A percentile compares a stretch with the other conserved stretches of the same genome.
Conservation (phyloP, 176 grass and related monocot genomes). For the Phoenix roebelenii region DNA sequence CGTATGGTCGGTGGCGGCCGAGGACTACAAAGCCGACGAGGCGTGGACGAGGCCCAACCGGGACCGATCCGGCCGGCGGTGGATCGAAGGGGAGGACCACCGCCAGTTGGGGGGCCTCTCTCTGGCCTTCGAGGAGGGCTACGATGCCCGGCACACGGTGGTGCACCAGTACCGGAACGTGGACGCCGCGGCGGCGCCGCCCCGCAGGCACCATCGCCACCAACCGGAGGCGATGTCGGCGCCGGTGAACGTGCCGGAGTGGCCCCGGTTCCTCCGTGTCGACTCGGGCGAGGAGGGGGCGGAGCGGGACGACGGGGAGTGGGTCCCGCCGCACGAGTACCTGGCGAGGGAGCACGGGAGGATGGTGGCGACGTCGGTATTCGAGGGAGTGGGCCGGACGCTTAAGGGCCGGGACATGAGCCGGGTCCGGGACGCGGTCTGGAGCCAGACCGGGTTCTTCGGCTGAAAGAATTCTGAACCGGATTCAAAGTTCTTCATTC, state of each 20-base stretch:
- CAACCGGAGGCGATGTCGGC: slow-evolving; percentile 42
- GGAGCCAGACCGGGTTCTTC: slow-evolving; percentile 81
- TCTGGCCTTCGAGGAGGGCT: neutral
- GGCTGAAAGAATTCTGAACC: slow-evolving; percentile 1
- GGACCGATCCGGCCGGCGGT: neutral
- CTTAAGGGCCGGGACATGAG: slow-evolving; percentile 85
- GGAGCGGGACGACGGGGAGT: neutral
- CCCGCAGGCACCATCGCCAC: neutral
- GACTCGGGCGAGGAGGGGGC: slow-evolving; percentile 12
- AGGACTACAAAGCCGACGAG: neutral
- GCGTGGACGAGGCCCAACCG: neutral
- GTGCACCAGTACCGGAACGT: slow-evolving; percentile 1
- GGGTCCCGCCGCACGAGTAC: slow-evolving; percentile 72
- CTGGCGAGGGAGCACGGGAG: slow-evolving; percentile 50
- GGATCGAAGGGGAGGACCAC: slow-evolving; percentile 9
- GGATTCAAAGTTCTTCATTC: too few relatives aligned
- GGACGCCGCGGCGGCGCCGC: slow-evolving; percentile 11
- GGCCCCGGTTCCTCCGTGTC: slow-evolving; percentile 21
- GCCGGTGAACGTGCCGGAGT: slow-evolving; percentile 55
- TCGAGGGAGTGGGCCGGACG: slow-evolving; percentile 80
- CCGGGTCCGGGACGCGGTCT: slow-evolving; percentile 85
- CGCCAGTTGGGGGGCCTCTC: slow-evolving; percentile 22
- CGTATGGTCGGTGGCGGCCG: slow-evolving; percentile 42
- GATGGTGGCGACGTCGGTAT: slow-evolving; percentile 42
- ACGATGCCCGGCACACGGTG: too few relatives aligned